These are phyloP conservation scores for Coemansia sp. DNA, from an alignment of 192 early-diverging fungal genomes.

Conservation along the genomic window DNA sequence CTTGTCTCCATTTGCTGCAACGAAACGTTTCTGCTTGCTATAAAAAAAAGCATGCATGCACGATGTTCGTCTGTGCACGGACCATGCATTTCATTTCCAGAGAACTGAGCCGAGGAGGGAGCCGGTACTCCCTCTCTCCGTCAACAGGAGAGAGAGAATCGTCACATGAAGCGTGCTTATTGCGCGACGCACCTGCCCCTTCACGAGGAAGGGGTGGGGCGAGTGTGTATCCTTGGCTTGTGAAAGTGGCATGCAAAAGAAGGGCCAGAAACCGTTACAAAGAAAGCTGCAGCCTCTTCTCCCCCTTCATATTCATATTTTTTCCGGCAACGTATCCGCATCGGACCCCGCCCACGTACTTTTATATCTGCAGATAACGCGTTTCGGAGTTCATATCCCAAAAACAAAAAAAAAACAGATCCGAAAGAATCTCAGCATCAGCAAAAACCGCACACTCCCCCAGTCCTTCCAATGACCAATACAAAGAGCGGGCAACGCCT, in stretches of 20 bases:
- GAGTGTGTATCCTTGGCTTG: not conserved
- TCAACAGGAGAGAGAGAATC: not conserved
- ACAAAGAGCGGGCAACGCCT: constrained; percentile 4
- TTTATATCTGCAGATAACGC: not conserved
- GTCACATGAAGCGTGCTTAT: not conserved
- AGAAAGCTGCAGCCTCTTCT: not conserved
- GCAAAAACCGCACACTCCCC: constrained; percentile 1
- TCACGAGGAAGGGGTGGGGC: too few relatives aligned
- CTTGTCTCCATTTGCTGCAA: not conserved
- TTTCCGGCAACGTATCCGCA: not conserved
- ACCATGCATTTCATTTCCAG: not conserved
- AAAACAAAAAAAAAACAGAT: not conserved
- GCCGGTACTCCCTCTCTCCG: not conserved
- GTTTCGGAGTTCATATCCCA: not conserved
- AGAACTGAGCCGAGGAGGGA: not conserved
- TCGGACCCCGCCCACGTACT: not conserved
- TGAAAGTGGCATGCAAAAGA: not conserved
- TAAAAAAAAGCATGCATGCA: not conserved
- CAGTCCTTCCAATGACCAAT: not conserved
- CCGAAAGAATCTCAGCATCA: not conserved
- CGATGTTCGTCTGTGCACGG: not conserved
- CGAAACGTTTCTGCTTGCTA: not conserved
- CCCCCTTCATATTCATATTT: not conserved
- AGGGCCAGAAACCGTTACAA: not conserved
- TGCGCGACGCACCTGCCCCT: not conserved